Conservation (phyloP, 2,329 filamentous ascomycete species). For the Paracamarosporium sp. region DNA sequence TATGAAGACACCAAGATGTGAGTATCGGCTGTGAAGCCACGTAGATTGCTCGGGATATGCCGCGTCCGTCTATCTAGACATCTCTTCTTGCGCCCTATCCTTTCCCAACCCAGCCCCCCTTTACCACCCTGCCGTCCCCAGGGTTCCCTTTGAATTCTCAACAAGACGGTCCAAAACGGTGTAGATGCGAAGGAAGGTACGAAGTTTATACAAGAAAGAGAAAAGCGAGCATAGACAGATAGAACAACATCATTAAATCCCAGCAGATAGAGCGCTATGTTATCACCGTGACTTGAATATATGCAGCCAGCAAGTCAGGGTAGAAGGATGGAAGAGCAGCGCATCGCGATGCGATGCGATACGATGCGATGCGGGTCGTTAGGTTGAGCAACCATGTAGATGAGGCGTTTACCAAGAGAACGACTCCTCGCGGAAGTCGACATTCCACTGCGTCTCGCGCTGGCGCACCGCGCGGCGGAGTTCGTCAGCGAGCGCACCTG, state of each 20-base stretch:
- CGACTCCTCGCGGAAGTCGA: constrained; percentile 82
- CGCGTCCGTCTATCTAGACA: constrained; percentile 8
- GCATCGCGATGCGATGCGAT: neutral
- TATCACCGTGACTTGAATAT: neutral
- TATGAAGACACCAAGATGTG: neutral
- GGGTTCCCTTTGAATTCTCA: neutral
- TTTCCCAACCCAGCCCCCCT: neutral
- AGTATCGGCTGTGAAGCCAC: neutral
- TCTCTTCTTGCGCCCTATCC: neutral
- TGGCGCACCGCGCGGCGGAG: constrained; percentile 71
- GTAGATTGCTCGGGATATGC: constrained; percentile 6
- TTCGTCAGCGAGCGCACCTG: constrained; percentile 76
- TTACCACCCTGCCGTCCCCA: neutral
- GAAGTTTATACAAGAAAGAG: constrained; percentile 39
- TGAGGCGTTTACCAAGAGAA: constrained; percentile 65
- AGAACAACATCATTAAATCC: constrained; percentile 11
- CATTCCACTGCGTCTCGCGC: constrained; percentile 68
- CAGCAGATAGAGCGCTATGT: neutral
- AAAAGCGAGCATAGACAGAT: neutral
- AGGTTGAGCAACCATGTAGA: constrained; percentile 3
- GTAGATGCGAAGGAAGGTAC: constrained; percentile 23
- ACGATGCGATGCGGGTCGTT: constrained; percentile 3
- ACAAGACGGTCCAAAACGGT: constrained; percentile 2
- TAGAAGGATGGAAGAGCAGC: neutral
- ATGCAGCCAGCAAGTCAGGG: neutral